phyloP scores from a whole-genome alignment of 495 filamentous ascomycete genomes.

The Podospora conica region DNA sequence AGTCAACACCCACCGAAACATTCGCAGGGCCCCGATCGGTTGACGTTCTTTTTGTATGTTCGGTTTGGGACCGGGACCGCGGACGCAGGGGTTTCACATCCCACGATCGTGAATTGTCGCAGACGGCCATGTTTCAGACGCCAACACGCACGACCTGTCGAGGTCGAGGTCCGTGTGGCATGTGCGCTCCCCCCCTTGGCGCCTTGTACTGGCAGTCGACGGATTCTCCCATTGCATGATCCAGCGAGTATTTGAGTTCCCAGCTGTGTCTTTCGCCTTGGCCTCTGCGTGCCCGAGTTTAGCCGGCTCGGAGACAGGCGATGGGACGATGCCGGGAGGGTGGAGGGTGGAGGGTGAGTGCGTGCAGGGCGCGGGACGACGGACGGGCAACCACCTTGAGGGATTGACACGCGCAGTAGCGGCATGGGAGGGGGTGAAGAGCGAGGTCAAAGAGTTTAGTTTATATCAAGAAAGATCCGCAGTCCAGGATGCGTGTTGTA shows the following conservation, averaged over 20 bases:
- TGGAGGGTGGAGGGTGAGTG: too few species aligned
- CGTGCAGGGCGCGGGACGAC: neutral
- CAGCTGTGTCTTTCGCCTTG: neutral
- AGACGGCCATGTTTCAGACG: neutral
- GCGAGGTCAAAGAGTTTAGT: neutral
- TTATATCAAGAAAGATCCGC: conserved; percentile 2
- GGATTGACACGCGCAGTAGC: neutral
- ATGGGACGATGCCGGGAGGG: neutral
- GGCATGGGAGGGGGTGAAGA: neutral
- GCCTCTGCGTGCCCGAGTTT: neutral
- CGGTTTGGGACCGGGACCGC: neutral
- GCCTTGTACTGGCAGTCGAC: neutral
- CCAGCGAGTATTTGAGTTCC: neutral
- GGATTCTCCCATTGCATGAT: neutral
- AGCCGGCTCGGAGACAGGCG: neutral
- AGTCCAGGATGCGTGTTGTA: neutral
- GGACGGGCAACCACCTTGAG: neutral
- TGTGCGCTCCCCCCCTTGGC: neutral
- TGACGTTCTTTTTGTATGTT: neutral
- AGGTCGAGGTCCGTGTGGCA: neutral
- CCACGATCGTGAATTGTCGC: neutral
- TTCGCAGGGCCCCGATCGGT: neutral
- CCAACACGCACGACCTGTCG: neutral
- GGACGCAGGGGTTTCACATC: conserved; percentile 1
- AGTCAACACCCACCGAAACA: neutral